Conservation (phyloP, 2,329 filamentous ascomycete species). For the Curvularia hawaiiensis region DNA sequence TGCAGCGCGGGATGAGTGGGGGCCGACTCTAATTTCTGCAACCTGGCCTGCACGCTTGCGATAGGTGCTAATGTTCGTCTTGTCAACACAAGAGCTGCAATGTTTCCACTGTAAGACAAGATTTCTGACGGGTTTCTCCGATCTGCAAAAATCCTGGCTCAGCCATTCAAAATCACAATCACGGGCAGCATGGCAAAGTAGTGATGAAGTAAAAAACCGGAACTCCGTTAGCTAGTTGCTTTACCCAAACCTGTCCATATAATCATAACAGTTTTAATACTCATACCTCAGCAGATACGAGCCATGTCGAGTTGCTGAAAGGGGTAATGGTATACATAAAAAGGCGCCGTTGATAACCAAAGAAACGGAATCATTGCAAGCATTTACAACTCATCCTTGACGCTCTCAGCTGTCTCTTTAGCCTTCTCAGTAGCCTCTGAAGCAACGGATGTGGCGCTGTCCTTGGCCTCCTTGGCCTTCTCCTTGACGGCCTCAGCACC, state of each 20-base stretch:
- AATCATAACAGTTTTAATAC: conserved; percentile 33
- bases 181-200: conserved; percentile 15
- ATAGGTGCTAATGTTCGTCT: not conserved
- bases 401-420: conserved; percentile 16
- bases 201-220: conserved; percentile 18
- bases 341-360: conserved; percentile 21
- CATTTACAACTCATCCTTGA: conserved; percentile 78
- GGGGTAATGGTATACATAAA: conserved; percentile 27
- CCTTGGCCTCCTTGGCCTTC: conserved; percentile 21
- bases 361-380: conserved; percentile 6
- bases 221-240: conserved; percentile 39
- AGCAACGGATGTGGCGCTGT: not conserved
- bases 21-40: not conserved
- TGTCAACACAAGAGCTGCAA: not conserved
- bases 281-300: conserved; percentile 25
- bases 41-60: not conserved
- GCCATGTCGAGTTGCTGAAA: conserved; percentile 26
- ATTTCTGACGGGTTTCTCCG: not conserved
- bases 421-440: conserved; percentile 29
- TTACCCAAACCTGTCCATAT: conserved; percentile 27
- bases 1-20: not conserved
- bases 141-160: not conserved
- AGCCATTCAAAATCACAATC: not conserved
- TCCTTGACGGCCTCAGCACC: conserved; percentile 42
- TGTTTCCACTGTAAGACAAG: not conserved